These are phyloP conservation scores for Anthracocystis panici-leucophaei DNA, from an alignment of 1,284 basidiomycete genomes.

Conservation along the genomic window DNA sequence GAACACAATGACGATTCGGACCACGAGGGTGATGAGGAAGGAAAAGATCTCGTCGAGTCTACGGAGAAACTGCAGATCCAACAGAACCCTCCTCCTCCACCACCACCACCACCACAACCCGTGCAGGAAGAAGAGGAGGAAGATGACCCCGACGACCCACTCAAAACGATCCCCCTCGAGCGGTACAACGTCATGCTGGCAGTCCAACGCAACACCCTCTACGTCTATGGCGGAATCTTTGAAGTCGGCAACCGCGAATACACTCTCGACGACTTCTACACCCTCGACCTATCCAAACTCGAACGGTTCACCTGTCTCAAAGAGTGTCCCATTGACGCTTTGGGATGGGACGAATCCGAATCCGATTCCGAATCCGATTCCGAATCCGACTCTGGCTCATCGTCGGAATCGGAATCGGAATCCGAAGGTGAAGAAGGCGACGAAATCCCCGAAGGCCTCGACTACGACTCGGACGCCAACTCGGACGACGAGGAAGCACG, in stretches of 20 bases:
- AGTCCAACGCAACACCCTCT: slow-evolving; percentile 80
- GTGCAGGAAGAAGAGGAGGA: slow-evolving; percentile 67
- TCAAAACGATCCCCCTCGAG: slow-evolving; percentile 77
- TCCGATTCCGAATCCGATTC: slow-evolving; percentile 56
- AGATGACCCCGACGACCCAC: slow-evolving; percentile 79
- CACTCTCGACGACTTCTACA: slow-evolving; percentile 69
- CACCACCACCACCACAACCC: slow-evolving; percentile 6
- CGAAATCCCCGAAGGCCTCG: slow-evolving; percentile 57
- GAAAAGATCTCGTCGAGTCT: slow-evolving; percentile 30
- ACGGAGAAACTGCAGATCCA: slow-evolving; percentile 30
- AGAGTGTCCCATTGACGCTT: slow-evolving; percentile 65
- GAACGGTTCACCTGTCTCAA: slow-evolving; percentile 65
- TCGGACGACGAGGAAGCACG: slow-evolving; percentile 38
- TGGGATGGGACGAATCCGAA: slow-evolving; percentile 67
- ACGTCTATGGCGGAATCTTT: slow-evolving; percentile 67
- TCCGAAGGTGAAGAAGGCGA: slow-evolving; percentile 54
- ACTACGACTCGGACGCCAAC: slow-evolving; percentile 42
- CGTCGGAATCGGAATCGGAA: slow-evolving; percentile 38
- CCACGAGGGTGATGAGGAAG: slow-evolving; percentile 39
- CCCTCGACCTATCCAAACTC: slow-evolving; percentile 66
- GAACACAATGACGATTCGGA: slow-evolving; percentile 39
- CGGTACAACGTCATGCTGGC: slow-evolving; percentile 95
- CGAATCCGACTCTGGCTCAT: slow-evolving; percentile 32
- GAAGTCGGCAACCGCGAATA: slow-evolving; percentile 67
- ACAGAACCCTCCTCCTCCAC: slow-evolving; percentile 25